Base-by-base conservation (phyloP, 495 filamentous ascomycete species). In the Cenococcum geophilum region DNA sequence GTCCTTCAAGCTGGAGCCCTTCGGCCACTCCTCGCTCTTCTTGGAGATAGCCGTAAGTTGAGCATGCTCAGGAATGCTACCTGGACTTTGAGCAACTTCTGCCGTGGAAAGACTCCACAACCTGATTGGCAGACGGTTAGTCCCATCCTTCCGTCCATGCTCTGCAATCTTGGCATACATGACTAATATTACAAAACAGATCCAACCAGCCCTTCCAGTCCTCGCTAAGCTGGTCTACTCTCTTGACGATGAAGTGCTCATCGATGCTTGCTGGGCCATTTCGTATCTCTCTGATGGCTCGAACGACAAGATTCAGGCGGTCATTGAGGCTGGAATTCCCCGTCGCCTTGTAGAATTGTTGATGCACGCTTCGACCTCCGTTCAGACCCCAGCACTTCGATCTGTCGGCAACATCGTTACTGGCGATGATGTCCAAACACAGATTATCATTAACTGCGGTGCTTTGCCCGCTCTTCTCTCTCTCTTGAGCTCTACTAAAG, bases 11-110 rank as follows among this genome's bases (percentile, higher is more conserved):
- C 86, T 57, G 93, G 93, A 72, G 93, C 93, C 68, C 83, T 98
- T 25, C 88, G 88, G 68, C 93, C 93, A 37, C 82, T 98, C 42
- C 80, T 98, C 51, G 82, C 79, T 71, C 83, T 98, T 42, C 84
- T 98, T 47, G 93, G 92, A 45, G 95, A 99, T 74, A 96, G 92
- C 79, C 89, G 95, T 68, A 99, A 99, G 82, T 81, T 99, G 54
- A 96, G 91, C 81, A 99, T 99, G 95, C 84, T 99, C 42, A 83
- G 95, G 57, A 99, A 99, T 73, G 95, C 95, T 23, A 97, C 95
- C 25, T 99, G 95, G 95, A 99, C 95, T 23, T 80, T 99, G 55
- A 97, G 95, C 80, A 99, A 99, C 79, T 99, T 99, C 79, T 99
- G 95, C 79, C 92, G 95, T 81, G 95, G 95, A 76, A 99, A 97